Conservation (phyloP, 805 yeast genomes). For the Wickerhamiella musiphila region DNA sequence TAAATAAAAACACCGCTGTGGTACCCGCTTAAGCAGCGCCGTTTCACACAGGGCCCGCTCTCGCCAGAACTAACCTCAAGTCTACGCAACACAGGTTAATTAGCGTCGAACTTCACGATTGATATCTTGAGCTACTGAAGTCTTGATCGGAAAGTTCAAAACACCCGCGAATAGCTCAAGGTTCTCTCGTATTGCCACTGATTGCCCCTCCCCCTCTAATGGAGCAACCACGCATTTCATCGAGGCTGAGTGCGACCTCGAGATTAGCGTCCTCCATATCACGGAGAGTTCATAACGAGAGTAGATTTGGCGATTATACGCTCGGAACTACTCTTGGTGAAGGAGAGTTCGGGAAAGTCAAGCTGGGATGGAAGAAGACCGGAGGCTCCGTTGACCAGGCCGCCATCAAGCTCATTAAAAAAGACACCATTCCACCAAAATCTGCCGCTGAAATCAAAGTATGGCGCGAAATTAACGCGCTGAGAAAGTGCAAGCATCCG, state of each 20-base stretch:
- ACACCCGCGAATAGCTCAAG: no score
- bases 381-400: constrained; percentile 52
- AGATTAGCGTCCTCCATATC: constrained; percentile 15
- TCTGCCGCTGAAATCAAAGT: constrained; percentile 77
- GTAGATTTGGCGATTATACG: constrained; percentile 72
- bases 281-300: constrained; percentile 17
- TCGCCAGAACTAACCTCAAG: no score
- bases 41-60: no score
- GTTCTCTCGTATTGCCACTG: no score
- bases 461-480: constrained; percentile 81
- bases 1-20: no score
- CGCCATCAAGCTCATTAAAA: constrained; percentile 79
- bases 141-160: no score
- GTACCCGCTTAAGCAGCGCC: no score
- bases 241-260: constrained; percentile 1
- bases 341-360: constrained; percentile 97
- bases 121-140: no score
- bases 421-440: constrained; percentile 76
- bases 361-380: constrained; percentile 86
- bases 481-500: constrained; percentile 68
- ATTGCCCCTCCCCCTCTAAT: no score
- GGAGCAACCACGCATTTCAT: constrained; percentile 1
- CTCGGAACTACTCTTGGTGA: constrained; percentile 91
- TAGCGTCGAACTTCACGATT: no score
- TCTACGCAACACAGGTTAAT: no score